Base-by-base conservation (phyloP, 331 rosid species). In the Prunus yedoensis region DNA sequence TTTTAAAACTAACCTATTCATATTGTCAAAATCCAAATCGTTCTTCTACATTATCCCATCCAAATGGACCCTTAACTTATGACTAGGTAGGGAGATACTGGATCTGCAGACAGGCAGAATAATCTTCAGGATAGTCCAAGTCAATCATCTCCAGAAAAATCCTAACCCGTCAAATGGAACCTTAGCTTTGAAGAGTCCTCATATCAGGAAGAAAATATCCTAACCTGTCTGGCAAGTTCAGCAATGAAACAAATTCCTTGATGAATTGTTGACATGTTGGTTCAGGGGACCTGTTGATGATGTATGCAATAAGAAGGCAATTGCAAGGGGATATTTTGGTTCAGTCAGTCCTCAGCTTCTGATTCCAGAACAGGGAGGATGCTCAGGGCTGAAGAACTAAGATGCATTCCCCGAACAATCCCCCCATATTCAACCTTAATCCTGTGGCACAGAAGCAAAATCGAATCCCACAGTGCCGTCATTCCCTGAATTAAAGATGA, bases 401-500 rank as follows among this genome's bases (percentile, higher is more conserved):
- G 89, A 81, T 92, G 97, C 90, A 90, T 74, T 41, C 99, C 97
- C 66, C 92, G 93, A 57, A 95, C 80, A 32, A 90, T 76, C 67
- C 99, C 97, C 73, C 96, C 96, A 80, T 87, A 89, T 23, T 87
- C 88, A 41, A 82, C 79, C 83, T 82, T 89, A 53, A 89, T 85
- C 83, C 86, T 83, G 67, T 95, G 93, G 83, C 92, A 91, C 65
- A 94, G 80, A 67, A 94, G 89, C 84, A 92, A 85, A 84, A 95
- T 82, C 41, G 96, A 86, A 80, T 93, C 93, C 98, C 97, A 93
- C 11, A 93, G 77, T n/a, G 98, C 92, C 0, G 91, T 89, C 89
- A 94, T 86, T 83, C 99, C 97, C 98, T 93, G 96, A 73, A 84
- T 62, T 45, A 71, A 78, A 82, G 27, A 66, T 64, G 51, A 65